Evolutionary conservation across 371 early-diverging fungal species (phyloP).

Genomic region (Zychaea mexicana): DNA sequence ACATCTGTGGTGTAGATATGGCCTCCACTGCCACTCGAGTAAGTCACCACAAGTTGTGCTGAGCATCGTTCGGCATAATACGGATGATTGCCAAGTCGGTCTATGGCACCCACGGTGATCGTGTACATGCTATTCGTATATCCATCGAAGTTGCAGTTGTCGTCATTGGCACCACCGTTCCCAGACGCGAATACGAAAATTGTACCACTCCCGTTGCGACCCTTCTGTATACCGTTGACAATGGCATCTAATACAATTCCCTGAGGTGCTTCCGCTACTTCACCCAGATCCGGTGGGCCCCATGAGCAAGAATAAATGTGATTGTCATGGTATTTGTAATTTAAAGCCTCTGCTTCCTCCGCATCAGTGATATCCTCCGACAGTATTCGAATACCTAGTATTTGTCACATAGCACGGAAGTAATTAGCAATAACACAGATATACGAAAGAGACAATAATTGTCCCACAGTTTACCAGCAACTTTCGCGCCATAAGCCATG

Average conservation of each 20-base stretch:
- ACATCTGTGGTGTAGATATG: slow-evolving; percentile 78
- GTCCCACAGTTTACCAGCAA: slow-evolving; percentile 76
- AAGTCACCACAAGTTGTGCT: slow-evolving; percentile 86
- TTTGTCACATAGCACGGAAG: background rate
- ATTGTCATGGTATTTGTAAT: slow-evolving; percentile 80
- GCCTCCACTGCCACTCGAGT: slow-evolving; percentile 70
- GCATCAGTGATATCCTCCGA: slow-evolving; percentile 52
- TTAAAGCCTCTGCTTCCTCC: slow-evolving; percentile 87
- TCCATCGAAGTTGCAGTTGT: slow-evolving; percentile 97
- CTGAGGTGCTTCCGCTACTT: slow-evolving; percentile 81
- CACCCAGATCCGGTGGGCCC: slow-evolving; percentile 91
- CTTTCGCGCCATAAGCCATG: slow-evolving; percentile 86
- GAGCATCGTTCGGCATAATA: slow-evolving; percentile 87
- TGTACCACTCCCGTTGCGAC: slow-evolving; percentile 83
- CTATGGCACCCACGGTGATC: slow-evolving; percentile 90
- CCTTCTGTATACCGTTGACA: slow-evolving; percentile 77
- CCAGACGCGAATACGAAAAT: slow-evolving; percentile 95
- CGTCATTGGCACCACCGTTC: slow-evolving; percentile 81
- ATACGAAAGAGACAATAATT: background rate
- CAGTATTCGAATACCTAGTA: slow-evolving; percentile 36
- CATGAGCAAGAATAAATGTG: slow-evolving; percentile 93
- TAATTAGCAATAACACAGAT: too few relatives aligned
- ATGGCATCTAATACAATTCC: slow-evolving; percentile 80
- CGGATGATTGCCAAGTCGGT: slow-evolving; percentile 75
- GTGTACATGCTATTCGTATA: slow-evolving; percentile 95